phyloP scores from a whole-genome alignment of 108 stramenopile genomes.

The Pseudonitzschia multiseries region DNA sequence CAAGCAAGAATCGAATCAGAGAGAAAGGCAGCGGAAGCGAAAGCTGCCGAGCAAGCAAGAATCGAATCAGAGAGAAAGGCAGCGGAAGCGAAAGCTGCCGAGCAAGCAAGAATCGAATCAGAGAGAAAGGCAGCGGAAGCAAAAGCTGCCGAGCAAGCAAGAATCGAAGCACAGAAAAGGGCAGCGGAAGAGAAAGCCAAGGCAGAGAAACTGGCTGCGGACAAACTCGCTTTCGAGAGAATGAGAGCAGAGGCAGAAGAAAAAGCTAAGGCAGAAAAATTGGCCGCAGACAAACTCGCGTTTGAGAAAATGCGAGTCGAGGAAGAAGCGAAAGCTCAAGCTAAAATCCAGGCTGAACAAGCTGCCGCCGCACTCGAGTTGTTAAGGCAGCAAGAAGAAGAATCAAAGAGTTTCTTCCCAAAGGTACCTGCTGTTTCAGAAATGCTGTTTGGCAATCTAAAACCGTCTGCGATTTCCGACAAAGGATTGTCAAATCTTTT shows the following conservation, averaged over 20 bases:
- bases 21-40: slow-evolving; percentile 3
- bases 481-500: slow-evolving; percentile 16
- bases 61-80: too few species aligned
- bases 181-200: slow-evolving; percentile 16
- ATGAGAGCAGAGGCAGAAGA: slow-evolving; percentile 9
- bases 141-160: neutral
- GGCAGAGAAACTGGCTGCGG: slow-evolving; percentile 15
- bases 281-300: slow-evolving; percentile 10
- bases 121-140: slow-evolving; percentile 11
- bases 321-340: slow-evolving; percentile 7
- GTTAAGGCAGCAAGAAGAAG: slow-evolving; percentile 2
- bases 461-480: slow-evolving; percentile 11
- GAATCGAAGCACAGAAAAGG: too few species aligned
- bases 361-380: slow-evolving; percentile 9
- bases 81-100: neutral
- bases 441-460: slow-evolving; percentile 3
- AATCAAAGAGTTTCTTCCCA: slow-evolving; percentile 8
- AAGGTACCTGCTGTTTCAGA: slow-evolving; percentile 17
- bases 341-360: neutral
- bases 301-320: slow-evolving; percentile 2
- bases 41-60: neutral
- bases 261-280: neutral
- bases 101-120: slow-evolving; percentile 12
- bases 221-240: slow-evolving; percentile 14
- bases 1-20: too few species aligned